Conservation (phyloP, 306 rosid species). For the Purshia tridentata region DNA sequence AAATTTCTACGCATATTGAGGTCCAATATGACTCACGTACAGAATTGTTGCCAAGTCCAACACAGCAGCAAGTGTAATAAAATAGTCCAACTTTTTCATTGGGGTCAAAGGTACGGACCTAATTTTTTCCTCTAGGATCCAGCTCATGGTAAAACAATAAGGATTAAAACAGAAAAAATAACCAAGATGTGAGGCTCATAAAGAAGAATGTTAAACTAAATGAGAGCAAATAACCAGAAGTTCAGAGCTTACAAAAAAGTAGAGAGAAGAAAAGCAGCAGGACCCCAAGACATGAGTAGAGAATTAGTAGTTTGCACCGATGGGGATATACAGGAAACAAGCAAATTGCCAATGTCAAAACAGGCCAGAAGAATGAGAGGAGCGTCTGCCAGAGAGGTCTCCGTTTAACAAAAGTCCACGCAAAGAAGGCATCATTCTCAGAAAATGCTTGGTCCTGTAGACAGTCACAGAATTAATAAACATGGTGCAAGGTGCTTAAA, state of each 20-base stretch:
- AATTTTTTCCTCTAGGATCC: background rate
- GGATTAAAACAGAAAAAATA: background rate
- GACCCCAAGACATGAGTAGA: conserved; percentile 92
- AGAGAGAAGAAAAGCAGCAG: conserved; percentile 79
- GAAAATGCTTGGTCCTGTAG: conserved; percentile 89
- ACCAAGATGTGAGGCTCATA: background rate
- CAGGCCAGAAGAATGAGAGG: conserved; percentile 97
- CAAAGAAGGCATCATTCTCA: conserved; percentile 92
- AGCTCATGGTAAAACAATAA: background rate
- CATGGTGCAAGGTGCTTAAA: conserved; percentile 14
- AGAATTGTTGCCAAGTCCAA: background rate
- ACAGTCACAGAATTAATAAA: conserved; percentile 34
- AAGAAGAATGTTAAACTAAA: conserved; percentile 1
- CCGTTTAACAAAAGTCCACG: conserved; percentile 92
- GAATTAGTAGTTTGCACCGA: conserved; percentile 86
- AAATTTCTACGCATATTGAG: background rate
- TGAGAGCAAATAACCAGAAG: conserved; percentile 15
- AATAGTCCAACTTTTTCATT: background rate
- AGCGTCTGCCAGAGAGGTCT: conserved; percentile 99
- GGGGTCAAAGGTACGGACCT: background rate
- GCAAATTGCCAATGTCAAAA: conserved; percentile 92
- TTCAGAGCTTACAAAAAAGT: conserved; percentile 66
- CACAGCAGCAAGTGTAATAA: background rate
- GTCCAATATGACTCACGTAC: background rate
- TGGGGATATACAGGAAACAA: conserved; percentile 98